Evolutionary conservation across 2,329 filamentous ascomycete genomes (phyloP).

Genomic region (Botrytis porri): DNA sequence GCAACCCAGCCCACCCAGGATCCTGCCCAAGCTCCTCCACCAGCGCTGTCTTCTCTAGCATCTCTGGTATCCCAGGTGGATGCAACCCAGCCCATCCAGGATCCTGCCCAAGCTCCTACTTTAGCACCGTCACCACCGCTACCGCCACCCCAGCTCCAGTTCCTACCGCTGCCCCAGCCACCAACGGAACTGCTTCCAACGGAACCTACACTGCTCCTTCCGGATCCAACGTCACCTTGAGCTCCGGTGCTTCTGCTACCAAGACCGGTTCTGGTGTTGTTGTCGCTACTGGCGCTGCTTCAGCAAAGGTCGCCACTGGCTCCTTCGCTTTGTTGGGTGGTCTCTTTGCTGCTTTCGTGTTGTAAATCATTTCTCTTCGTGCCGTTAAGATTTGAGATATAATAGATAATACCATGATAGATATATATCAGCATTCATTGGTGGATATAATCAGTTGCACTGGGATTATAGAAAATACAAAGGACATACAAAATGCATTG

Average conservation of each 20-base stretch:
- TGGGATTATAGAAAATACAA: background rate
- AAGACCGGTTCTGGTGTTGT: background rate
- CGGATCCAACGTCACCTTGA: background rate
- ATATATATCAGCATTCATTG: background rate
- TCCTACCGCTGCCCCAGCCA: background rate
- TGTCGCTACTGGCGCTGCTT: background rate
- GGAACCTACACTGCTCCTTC: slow-evolving; percentile 6
- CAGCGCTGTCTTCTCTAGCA: background rate
- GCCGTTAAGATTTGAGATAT: slow-evolving; percentile 1
- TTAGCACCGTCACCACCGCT: slow-evolving; percentile 1
- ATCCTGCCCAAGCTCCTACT: slow-evolving; percentile 11
- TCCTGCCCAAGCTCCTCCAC: background rate
- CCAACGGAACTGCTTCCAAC: background rate
- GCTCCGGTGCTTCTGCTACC: background rate
- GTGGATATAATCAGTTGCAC: background rate
- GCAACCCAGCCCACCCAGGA: slow-evolving; percentile 6
- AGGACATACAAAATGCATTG: background rate
- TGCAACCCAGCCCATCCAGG: background rate
- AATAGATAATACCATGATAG: background rate
- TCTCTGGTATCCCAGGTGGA: slow-evolving; percentile 1
- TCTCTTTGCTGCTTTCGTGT: slow-evolving; percentile 1
- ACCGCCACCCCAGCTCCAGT: background rate
- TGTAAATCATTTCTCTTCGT: slow-evolving; percentile 11
- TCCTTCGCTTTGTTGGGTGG: slow-evolving; percentile 5
- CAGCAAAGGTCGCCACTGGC: slow-evolving; percentile 1